A percentile compares a stretch with the other conserved stretches of the same genome.
phyloP scores from a whole-genome alignment of 805 yeast species.

The Schwanniomyces polymorphus region DNA sequence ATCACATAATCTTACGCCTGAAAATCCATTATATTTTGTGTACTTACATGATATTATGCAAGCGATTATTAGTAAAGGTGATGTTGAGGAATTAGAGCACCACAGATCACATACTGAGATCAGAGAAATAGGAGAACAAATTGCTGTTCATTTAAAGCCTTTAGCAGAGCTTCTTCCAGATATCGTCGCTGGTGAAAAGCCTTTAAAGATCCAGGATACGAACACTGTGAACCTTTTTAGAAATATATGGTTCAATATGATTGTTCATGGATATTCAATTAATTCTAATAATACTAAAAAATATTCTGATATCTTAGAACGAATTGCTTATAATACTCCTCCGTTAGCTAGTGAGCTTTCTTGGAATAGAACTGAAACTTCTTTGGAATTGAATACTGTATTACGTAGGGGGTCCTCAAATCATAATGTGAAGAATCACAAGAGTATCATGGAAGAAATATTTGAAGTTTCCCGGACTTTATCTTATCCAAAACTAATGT shows the following conservation, averaged over 20 bases:
- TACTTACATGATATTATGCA: constrained; percentile 68
- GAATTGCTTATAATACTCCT: constrained; percentile 85
- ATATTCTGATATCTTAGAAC: constrained; percentile 50
- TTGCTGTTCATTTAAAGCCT: constrained; percentile 63
- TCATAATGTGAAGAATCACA: constrained; percentile 74
- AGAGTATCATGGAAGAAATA: constrained; percentile 53
- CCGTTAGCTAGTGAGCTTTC: constrained; percentile 82
- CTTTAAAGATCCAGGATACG: constrained; percentile 47
- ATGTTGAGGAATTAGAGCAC: constrained; percentile 69
- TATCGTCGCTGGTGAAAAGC: constrained; percentile 38
- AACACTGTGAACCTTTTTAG: constrained; percentile 62
- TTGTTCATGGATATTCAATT: constrained; percentile 82
- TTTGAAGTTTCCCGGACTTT: constrained; percentile 51
- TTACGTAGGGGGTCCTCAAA: constrained; percentile 87
- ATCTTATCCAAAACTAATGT: constrained; percentile 80
- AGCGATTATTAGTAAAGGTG: constrained; percentile 74
- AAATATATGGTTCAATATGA: constrained; percentile 93
- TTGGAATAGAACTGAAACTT: constrained; percentile 83
- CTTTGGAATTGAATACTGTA: constrained; percentile 88
- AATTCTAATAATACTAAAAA: constrained; percentile 53
- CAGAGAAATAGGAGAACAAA: constrained; percentile 68
- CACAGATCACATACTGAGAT: constrained; percentile 78
- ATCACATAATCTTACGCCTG: constrained; percentile 36
- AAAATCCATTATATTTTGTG: constrained; percentile 45
- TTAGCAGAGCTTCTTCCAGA: constrained; percentile 74